These are phyloP conservation scores for Thermothelomyces thermophilus DNA, from an alignment of 2,329 filamentous ascomycete genomes.

Conservation along the genomic window DNA sequence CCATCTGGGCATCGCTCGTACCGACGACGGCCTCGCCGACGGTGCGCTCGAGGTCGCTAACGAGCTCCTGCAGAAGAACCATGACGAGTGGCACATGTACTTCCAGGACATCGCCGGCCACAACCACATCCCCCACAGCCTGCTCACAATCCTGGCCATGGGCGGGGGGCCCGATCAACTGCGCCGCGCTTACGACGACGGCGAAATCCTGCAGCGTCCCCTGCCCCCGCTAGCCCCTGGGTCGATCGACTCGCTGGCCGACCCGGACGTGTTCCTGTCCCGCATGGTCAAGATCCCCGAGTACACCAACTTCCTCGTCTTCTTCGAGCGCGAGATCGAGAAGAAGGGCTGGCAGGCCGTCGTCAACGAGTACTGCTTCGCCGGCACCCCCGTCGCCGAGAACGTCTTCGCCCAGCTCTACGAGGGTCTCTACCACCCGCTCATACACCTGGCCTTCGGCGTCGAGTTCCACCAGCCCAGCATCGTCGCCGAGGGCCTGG, in stretches of 20 bases:
- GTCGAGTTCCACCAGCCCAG: slow-evolving; percentile 61
- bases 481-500: slow-evolving; percentile 60
- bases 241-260: slow-evolving; percentile 18
- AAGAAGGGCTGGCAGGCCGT: slow-evolving; percentile 46
- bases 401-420: slow-evolving; percentile 45
- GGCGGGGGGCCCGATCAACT: slow-evolving; percentile 27
- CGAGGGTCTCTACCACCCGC: slow-evolving; percentile 55
- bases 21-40: neutral
- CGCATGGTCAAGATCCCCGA: slow-evolving; percentile 12
- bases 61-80: slow-evolving; percentile 27
- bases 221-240: slow-evolving; percentile 21
- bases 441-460: slow-evolving; percentile 64
- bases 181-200: slow-evolving; percentile 26
- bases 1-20: neutral
- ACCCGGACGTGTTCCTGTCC: slow-evolving; percentile 23
- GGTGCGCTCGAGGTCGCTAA: neutral
- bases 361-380: slow-evolving; percentile 56
- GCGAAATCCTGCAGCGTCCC: slow-evolving; percentile 23
- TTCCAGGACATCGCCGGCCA: slow-evolving; percentile 26
- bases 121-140: slow-evolving; percentile 30
- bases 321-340: slow-evolving; percentile 55
- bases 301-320: slow-evolving; percentile 56
- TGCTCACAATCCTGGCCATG: slow-evolving; percentile 28
- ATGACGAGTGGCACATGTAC: slow-evolving; percentile 29
- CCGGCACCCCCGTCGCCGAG: slow-evolving; percentile 48